phyloP scores from a whole-genome alignment of 352 stramenopile genomes.

The Pythium aquatile region DNA sequence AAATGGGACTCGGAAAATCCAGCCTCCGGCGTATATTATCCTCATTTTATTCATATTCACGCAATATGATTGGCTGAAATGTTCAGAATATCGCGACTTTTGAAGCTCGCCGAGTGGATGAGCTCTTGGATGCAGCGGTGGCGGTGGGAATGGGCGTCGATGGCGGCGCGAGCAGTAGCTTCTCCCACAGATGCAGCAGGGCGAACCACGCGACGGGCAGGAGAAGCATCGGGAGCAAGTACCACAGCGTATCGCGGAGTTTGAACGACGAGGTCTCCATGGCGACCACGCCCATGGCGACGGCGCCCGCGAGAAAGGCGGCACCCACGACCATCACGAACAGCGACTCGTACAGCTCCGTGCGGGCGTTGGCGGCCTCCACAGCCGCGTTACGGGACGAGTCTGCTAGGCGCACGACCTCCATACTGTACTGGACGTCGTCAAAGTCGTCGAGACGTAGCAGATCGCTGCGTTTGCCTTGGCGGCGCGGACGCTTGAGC shows the following conservation, averaged over 20 bases:
- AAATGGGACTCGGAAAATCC: conserved; percentile 5
- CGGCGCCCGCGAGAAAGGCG: conserved; percentile 32
- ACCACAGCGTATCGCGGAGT: conserved; percentile 33
- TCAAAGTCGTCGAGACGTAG: conserved; percentile 66
- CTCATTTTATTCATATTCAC: conserved; percentile 2
- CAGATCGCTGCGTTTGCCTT: conserved; percentile 16
- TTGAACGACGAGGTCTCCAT: conserved; percentile 34
- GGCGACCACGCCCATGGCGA: conserved; percentile 38
- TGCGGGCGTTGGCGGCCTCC: conserved; percentile 15
- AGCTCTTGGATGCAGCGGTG: background rate
- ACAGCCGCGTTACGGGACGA: conserved; percentile 9
- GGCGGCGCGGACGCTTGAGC: conserved; percentile 4
- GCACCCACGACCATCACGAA: conserved; percentile 31
- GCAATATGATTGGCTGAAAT: conserved; percentile 21
- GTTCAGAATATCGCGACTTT: conserved; percentile 31
- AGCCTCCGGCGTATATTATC: conserved; percentile 9
- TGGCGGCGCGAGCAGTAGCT: conserved; percentile 20
- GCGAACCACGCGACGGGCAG: conserved; percentile 47
- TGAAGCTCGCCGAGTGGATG: conserved; percentile 11
- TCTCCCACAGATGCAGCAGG: conserved; percentile 52
- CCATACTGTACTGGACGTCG: conserved; percentile 59
- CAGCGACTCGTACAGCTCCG: conserved; percentile 36
- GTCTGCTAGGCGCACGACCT: conserved; percentile 41
- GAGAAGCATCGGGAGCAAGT: conserved; percentile 46
- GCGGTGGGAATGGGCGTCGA: background rate